A percentile compares a stretch with the other conserved stretches of the same genome.
phyloP scores from a whole-genome alignment of 345 rosid genomes.

The Eucalyptus polyanthemos region DNA sequence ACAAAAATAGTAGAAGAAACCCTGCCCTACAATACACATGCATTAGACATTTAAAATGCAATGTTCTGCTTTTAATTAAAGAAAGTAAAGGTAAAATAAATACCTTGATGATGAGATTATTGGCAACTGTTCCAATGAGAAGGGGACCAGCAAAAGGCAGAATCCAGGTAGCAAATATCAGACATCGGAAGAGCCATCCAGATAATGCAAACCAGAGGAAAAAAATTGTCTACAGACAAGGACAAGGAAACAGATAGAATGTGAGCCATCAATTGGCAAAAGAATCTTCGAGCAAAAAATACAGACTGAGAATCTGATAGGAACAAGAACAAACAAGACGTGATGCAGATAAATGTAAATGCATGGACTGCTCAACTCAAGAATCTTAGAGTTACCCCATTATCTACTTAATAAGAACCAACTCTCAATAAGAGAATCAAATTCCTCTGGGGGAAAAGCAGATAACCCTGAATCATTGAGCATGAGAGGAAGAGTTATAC shows the following conservation, averaged over 20 bases:
- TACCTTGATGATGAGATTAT: conserved; percentile 87
- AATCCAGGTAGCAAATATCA: conserved; percentile 64
- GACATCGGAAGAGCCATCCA: conserved; percentile 86
- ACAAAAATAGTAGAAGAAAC: not conserved
- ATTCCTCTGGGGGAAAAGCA: not conserved
- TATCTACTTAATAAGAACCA: not conserved
- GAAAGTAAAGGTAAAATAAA: not conserved
- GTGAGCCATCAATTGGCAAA: not conserved
- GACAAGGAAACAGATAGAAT: not conserved
- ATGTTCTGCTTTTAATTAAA: not conserved
- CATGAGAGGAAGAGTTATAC: not conserved
- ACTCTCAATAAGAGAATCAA: not conserved
- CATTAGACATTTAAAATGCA: not conserved
- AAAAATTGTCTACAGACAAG: conserved; percentile 48
- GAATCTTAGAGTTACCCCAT: not conserved
- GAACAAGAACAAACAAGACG: not conserved
- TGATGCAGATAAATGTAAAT: not conserved
- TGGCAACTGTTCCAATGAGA: conserved; percentile 87
- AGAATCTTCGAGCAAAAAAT: not conserved
- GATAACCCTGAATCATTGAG: not conserved
- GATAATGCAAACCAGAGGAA: conserved; percentile 92
- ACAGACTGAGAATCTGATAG: not conserved
- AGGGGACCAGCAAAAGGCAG: conserved; percentile 93
- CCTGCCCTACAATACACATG: not conserved
- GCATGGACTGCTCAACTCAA: not conserved